These are phyloP conservation scores for Echinosophora koreensis DNA, from an alignment of 306 rosid genomes.

Conservation along the genomic window DNA sequence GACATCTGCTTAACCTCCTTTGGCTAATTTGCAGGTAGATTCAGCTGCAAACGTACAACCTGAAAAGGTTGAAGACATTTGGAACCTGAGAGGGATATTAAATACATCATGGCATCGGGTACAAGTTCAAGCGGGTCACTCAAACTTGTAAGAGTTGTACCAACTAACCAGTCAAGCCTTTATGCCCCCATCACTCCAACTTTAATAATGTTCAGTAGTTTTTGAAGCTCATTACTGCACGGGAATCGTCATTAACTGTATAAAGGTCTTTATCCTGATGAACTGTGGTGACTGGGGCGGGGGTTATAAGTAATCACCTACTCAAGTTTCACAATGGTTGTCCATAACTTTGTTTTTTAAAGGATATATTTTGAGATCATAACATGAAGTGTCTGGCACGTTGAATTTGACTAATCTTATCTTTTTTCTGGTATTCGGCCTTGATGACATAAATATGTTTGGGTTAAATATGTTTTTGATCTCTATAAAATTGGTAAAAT, in stretches of 20 bases:
- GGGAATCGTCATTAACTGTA: background rate
- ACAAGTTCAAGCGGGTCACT: constrained; percentile 75
- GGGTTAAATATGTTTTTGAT: too few relatives aligned
- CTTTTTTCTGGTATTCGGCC: background rate
- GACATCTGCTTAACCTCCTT: background rate
- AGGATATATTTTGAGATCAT: constrained; percentile 1
- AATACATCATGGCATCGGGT: constrained; percentile 94
- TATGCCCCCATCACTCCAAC: background rate
- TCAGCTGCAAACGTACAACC: constrained; percentile 92
- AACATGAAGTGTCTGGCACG: constrained; percentile 1
- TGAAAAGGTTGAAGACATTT: constrained; percentile 77
- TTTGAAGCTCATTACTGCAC: constrained; percentile 34
- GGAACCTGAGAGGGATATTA: constrained; percentile 94
- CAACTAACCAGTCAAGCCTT: background rate
- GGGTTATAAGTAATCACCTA: background rate
- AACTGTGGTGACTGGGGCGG: background rate
- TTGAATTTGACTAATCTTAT: background rate
- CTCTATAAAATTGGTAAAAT: too few relatives aligned
- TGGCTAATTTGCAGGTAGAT: constrained; percentile 73
- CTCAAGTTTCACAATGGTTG: background rate
- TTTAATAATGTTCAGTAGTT: background rate
- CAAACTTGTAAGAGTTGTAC: constrained; percentile 60
- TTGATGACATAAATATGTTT: too few relatives aligned
- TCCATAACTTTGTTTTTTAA: background rate
- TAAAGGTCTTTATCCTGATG: background rate